Evolutionary conservation across 768 basidiomycete genomes (phyloP), one percentile per base, ranked within the genome.

Genomic region (Boletus reticuloceps): DNA sequence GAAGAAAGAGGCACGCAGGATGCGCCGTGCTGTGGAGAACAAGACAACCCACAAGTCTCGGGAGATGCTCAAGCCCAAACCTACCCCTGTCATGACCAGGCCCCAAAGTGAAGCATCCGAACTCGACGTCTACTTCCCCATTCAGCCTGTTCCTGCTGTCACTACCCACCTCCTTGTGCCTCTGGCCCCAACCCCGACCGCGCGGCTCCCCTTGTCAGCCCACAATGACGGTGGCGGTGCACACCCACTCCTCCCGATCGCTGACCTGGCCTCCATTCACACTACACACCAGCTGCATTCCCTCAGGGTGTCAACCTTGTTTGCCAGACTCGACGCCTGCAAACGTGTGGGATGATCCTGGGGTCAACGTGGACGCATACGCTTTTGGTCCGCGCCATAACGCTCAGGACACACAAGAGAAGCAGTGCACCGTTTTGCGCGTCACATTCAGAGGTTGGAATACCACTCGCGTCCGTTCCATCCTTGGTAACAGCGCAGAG

Each of bases 371-470:
- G 2, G 70, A 75, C 58, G 86, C 82, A 61, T 81, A 84, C 53
- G 82, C 86, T 11, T 88, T 83, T 66, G 83, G 85, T 22, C 67
- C 76, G 10, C 68, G 53, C 2, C 32, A 49, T 36, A 54, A 56
- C 20, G 2, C 44, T 34, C 54, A 65, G 3, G 78, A 79, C 20
- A 6, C 42, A 36, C 53, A 66, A 5, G 78, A 79, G 42, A 86
- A 81, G 16, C 79, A 84, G 6, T 87, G 86, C 60, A 86, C 83
- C 17, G 63, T 88, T 31, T 75, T 91, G 13, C 82, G 81, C 49
- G 77, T 94, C 45, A 80, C 82, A 34, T 89, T 94, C 64, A 72
- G 74, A 17, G 91, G 91, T 4, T 94, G 91, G 89, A 79, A 81
- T 5, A 80, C 80, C 59, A 73, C 74, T 12, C 80, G 82, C 45